phyloP scores from a whole-genome alignment of 228 moss, liverwort and hornwort genomes.

The Sphagnum magellanicum region DNA sequence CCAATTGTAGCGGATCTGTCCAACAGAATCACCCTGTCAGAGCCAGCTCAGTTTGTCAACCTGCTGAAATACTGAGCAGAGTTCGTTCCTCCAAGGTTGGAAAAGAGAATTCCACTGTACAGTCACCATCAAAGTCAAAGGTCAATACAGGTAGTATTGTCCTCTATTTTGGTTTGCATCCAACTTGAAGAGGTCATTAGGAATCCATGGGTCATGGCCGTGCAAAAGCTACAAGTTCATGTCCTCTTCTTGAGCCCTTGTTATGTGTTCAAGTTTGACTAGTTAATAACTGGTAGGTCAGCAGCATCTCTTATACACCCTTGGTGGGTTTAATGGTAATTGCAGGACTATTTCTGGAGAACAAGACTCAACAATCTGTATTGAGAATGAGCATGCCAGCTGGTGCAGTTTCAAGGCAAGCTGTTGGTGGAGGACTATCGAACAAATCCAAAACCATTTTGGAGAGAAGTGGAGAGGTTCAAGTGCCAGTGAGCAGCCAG shows the following conservation, averaged over 20 bases:
- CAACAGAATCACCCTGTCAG: slow-evolving; percentile 19
- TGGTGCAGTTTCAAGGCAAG: slow-evolving; percentile 40
- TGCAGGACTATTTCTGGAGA: slow-evolving; percentile 16
- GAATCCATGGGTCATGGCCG: too few relatives aligned
- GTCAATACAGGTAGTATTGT: slow-evolving; percentile 19
- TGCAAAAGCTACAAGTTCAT: neutral
- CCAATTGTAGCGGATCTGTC: slow-evolving; percentile 13
- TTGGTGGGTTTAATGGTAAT: neutral
- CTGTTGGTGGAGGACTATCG: slow-evolving; percentile 25
- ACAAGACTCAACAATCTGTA: slow-evolving; percentile 25
- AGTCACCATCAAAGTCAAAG: slow-evolving; percentile 19
- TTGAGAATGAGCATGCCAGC: slow-evolving; percentile 60
- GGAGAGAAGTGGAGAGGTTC: slow-evolving; percentile 7
- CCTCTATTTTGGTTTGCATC: neutral
- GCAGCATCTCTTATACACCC: neutral
- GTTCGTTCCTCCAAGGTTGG: slow-evolving; percentile 28
- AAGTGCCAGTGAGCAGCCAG: slow-evolving; percentile 3
- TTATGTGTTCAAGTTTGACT: neutral
- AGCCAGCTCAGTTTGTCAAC: slow-evolving; percentile 14
- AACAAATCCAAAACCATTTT: slow-evolving; percentile 31
- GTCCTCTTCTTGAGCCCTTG: neutral
- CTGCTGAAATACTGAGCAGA: slow-evolving; percentile 17
- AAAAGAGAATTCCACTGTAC: slow-evolving; percentile 36
- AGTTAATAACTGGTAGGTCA: neutral
- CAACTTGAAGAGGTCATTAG: too few relatives aligned